phyloP scores from a whole-genome alignment of 2,329 filamentous ascomycete genomes.

The Colletotrichum chrysophilum region DNA sequence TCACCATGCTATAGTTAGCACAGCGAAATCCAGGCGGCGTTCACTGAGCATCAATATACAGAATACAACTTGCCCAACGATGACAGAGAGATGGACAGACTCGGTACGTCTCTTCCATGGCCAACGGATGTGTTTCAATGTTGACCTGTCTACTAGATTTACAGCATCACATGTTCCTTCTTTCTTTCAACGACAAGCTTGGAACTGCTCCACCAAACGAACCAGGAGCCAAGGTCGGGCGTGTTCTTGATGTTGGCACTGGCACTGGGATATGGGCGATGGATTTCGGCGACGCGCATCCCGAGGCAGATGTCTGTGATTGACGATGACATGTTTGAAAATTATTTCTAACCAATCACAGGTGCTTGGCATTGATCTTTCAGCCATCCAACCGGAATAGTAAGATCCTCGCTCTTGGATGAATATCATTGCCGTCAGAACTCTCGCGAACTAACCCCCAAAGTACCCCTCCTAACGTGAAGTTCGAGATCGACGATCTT shows the following conservation, averaged over 20 bases:
- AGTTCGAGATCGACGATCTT: conserved; percentile 44
- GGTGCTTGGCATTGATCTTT: conserved; percentile 42
- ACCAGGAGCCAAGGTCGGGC: neutral
- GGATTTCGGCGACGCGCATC: conserved; percentile 39
- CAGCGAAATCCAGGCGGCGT: neutral
- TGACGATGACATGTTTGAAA: conserved; percentile 10
- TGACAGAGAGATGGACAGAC: conserved; percentile 11
- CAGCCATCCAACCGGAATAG: conserved; percentile 43
- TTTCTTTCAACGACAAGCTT: neutral
- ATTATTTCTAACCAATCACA: neutral
- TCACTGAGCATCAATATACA: neutral
- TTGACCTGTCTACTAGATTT: neutral
- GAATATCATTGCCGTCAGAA: neutral
- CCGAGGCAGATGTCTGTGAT: conserved; percentile 25
- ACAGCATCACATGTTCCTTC: neutral
- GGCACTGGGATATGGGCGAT: conserved; percentile 27
- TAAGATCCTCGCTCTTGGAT: neutral
- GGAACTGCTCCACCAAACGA: neutral
- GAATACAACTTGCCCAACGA: conserved; percentile 20
- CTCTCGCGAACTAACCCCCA: neutral
- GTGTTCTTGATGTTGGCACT: neutral
- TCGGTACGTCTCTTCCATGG: conserved; percentile 8
- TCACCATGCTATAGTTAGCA: neutral
- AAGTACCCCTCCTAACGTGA: conserved; percentile 44
- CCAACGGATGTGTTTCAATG: neutral